Conservation (phyloP, 1,284 basidiomycete genomes). For the Pholiota adiposa region DNA sequence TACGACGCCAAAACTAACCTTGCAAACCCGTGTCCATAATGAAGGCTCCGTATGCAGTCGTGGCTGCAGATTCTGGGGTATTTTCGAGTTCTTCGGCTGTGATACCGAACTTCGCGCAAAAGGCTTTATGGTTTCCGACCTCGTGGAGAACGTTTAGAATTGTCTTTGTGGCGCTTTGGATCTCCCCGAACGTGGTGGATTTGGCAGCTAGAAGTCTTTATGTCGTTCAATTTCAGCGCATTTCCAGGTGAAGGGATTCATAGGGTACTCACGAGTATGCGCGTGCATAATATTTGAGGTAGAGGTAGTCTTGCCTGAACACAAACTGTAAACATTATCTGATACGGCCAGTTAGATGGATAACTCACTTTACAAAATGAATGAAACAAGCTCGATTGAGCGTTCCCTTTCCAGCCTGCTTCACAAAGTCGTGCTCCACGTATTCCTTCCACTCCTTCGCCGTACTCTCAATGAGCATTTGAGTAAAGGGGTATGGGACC, state of each 20-base stretch:
- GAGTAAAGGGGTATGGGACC: slow-evolving; percentile 73
- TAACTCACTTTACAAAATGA: slow-evolving; percentile 81
- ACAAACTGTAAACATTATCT: slow-evolving; percentile 2
- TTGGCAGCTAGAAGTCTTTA: slow-evolving; percentile 79
- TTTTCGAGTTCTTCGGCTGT: slow-evolving; percentile 59
- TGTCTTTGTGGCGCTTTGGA: slow-evolving; percentile 68
- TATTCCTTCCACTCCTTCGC: slow-evolving; percentile 72
- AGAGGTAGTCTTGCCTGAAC: slow-evolving; percentile 75
- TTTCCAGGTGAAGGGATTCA: background rate
- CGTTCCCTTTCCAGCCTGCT: slow-evolving; percentile 72
- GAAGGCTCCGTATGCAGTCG: slow-evolving; percentile 88
- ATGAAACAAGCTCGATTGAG: slow-evolving; percentile 71
- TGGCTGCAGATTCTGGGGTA: slow-evolving; percentile 69
- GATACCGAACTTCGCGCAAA: slow-evolving; percentile 76
- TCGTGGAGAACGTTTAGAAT: slow-evolving; percentile 73
- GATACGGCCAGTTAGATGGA: background rate
- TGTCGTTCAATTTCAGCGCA: background rate
- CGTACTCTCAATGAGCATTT: slow-evolving; percentile 67
- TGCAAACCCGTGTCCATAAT: slow-evolving; percentile 79
- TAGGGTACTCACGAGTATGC: slow-evolving; percentile 59
- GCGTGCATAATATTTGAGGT: slow-evolving; percentile 79
- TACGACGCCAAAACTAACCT: slow-evolving; percentile 40
- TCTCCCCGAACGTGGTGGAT: slow-evolving; percentile 65
- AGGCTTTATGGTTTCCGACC: slow-evolving; percentile 73
- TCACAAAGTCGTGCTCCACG: slow-evolving; percentile 85